Evolutionary conservation across 441 rosid genomes (phyloP).

Genomic region (Syzygium malaccense): DNA sequence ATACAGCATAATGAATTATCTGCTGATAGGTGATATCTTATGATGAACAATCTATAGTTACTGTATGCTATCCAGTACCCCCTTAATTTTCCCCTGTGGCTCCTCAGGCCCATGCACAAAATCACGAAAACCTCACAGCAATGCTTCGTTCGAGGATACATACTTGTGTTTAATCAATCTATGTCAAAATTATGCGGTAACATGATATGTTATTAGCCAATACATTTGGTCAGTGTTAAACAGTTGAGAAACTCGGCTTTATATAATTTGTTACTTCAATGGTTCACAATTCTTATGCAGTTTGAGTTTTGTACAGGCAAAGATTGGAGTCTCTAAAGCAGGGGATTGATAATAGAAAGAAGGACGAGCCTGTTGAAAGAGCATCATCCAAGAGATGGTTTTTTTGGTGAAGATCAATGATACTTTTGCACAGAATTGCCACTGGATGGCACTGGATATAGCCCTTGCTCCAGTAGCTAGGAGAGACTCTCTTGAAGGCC

Average conservation of each 20-base stretch:
- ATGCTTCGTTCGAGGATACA: neutral
- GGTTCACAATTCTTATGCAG: neutral
- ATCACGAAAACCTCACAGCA: neutral
- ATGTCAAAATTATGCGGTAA: neutral
- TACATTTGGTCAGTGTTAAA: neutral
- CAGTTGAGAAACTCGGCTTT: neutral
- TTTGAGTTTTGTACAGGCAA: constrained; percentile 30
- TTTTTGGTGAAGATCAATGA: constrained; percentile 39
- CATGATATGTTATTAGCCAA: neutral
- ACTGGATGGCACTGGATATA: neutral
- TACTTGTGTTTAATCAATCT: neutral
- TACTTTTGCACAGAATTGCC: neutral
- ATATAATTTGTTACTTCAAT: neutral
- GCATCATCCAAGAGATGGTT: constrained; percentile 49
- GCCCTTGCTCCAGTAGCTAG: neutral
- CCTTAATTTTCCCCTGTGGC: neutral
- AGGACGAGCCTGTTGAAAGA: constrained; percentile 27
- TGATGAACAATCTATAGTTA: neutral
- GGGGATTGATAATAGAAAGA: constrained; percentile 54
- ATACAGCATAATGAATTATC: neutral
- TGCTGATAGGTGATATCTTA: neutral
- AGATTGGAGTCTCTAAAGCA: constrained; percentile 64
- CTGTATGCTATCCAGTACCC: neutral
- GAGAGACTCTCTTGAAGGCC: neutral
- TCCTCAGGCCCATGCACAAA: neutral